These are phyloP conservation scores for Barnettozyma pratensis DNA, from an alignment of 805 yeast genomes.

Conservation along the genomic window DNA sequence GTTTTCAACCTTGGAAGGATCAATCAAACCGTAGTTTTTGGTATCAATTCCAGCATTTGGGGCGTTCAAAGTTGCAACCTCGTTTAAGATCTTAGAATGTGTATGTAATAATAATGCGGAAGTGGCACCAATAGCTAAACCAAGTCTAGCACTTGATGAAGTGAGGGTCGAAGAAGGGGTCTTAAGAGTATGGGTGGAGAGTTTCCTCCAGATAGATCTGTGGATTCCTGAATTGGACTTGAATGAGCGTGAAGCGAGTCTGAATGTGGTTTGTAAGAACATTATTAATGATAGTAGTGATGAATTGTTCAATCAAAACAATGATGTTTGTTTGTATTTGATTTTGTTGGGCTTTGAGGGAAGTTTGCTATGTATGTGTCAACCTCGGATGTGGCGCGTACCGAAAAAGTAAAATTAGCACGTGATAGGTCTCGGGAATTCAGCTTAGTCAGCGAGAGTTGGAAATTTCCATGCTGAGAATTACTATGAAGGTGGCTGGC, in stretches of 20 bases:
- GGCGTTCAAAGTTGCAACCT: constrained; percentile 21
- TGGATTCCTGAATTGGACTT: constrained; percentile 4
- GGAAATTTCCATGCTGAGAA: not conserved
- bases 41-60: constrained; percentile 12
- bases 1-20: constrained; percentile 2
- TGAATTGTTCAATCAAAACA: not conserved
- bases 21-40: constrained; percentile 1
- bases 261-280: constrained; percentile 16
- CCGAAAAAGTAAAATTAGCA: not conserved
- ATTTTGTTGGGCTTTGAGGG: constrained; percentile 2
- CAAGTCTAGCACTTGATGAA: constrained; percentile 13
- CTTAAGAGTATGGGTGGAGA: not conserved
- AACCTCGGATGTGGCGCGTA: not conserved
- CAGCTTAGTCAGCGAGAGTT: not conserved
- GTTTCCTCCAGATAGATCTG: constrained; percentile 4
- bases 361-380: not conserved
- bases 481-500: not conserved
- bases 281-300: constrained; percentile 2
- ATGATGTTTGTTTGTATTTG: not conserved
- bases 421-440: not conserved
- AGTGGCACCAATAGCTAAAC: constrained; percentile 23
- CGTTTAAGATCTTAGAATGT: constrained; percentile 23
- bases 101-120: constrained; percentile 14
- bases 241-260: constrained; percentile 12
- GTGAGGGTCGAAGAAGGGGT: not conserved